Evolutionary conservation across 768 basidiomycete genomes (phyloP), one percentile per base, ranked within the genome.

Genomic region (Pulveroboletus sp.): DNA sequence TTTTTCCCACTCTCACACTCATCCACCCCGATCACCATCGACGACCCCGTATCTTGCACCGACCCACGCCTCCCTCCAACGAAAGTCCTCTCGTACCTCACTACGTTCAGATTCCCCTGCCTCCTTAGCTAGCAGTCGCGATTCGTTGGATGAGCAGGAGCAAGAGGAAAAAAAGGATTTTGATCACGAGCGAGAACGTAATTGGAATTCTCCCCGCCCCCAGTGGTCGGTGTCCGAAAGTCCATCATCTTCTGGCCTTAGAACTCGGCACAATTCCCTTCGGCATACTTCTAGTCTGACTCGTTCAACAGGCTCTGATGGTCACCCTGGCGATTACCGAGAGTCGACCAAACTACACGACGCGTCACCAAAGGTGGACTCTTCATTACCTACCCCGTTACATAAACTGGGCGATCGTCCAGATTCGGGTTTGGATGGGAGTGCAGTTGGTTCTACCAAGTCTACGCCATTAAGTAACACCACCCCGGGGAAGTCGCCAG

Each of bases 181-280:
- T 5, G 50, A 58, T n/a, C 76, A 79, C 32, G 75, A 77, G 55
- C 75, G 82, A 41, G 84, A 86, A 64, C 73, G 81, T 41, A 86
- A 86, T 57, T 86, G 83, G 85, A 82, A 83, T 62, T 76, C 83
- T 8, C 81, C 79, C n/a, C 77, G 73, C 31, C 82, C 80, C 7
- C 75, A 71, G 43, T 84, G 83, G 83, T 61, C 67, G 17, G 54
- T 57, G 19, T 46, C 62, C 23, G 61, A 54, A 47, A 58, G 63
- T 7, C 54, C 65, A 12, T 40, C 60, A 12, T 1, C 48, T 30
- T 47, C 57, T 43, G 49, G 42, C 24, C 39, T 35, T 17, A 51
- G 38, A 32, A 14, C 6, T 40, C 49, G 49, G 24, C 52, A 30
- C 29, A 46, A 45, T 29, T 34, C 60, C 7, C 49, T 63, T 32